Conservation (phyloP, 306 rosid species). For the Cucurbita maxima region DNA sequence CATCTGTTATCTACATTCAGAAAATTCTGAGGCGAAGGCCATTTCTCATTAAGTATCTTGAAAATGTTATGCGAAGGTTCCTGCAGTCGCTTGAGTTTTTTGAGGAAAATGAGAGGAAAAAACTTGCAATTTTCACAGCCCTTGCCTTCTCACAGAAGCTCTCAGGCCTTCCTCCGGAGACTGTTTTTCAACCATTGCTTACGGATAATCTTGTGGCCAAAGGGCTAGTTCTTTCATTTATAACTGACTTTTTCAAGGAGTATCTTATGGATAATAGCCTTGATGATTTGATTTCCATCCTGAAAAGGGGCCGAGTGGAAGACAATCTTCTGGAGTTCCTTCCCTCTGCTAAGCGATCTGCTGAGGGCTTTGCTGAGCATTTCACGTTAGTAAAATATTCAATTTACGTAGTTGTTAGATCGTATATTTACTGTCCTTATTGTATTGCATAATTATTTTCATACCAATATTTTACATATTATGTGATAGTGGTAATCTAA, state of each 20-base stretch:
- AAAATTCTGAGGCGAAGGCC: constrained; percentile 91
- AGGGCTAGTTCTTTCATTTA: constrained; percentile 88
- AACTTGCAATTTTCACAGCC: constrained; percentile 97
- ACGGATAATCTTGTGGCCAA: constrained; percentile 98
- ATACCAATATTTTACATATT: not conserved
- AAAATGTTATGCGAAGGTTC: constrained; percentile 94
- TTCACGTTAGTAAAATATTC: constrained; percentile 48
- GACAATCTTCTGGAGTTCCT: constrained; percentile 79
- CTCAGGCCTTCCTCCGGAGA: constrained; percentile 96
- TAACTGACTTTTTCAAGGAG: constrained; percentile 95
- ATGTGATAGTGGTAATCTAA: not conserved
- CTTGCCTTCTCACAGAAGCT: constrained; percentile 99
- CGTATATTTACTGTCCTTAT: not conserved
- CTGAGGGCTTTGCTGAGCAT: constrained; percentile 87
- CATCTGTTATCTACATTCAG: constrained; percentile 83
- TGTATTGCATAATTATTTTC: not conserved
- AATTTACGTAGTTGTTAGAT: not conserved
- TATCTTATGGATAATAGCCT: constrained; percentile 89
- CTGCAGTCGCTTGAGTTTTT: constrained; percentile 96
- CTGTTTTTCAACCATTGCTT: constrained; percentile 93
- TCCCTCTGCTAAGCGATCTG: constrained; percentile 75
- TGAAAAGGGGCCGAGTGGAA: constrained; percentile 93
- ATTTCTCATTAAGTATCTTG: constrained; percentile 90
- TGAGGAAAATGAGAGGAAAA: constrained; percentile 96
- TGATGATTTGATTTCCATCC: constrained; percentile 90